Base-by-base conservation (phyloP, 2,329 filamentous ascomycete genomes). In the Aspergillus udagawae region DNA sequence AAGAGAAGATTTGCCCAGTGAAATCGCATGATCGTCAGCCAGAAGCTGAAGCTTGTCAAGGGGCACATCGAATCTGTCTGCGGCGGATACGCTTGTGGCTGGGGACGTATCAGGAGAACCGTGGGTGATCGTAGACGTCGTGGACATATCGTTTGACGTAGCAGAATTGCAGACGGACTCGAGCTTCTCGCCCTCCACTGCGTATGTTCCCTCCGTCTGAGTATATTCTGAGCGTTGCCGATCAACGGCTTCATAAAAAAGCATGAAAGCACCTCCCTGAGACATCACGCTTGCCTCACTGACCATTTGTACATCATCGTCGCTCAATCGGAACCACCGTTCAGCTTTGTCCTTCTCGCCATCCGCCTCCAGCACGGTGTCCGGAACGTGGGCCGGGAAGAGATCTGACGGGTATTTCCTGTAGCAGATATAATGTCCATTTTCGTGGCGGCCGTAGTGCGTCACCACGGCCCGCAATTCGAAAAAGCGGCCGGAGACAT, bases 401-500 rank as follows among this genome's bases (percentile, higher is more conserved):
- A 59, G 60, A 1, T 71, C 63, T 3, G 67, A 65, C 1, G 84
- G 80, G 67, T 91, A 87, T 67, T 88, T 90, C 52, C 91, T 84
- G 73, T 94, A 96, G 71, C 91, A 96, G 42, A 97, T 86, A 66
- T 99, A 97, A 75, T 99, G 94, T 0, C 94, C 94, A 66, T 96
- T 96, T 60, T 97, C 92, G 71, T 97, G 94, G 32, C 89, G 83
- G 3, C 94, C 94, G 60, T 89, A 90, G 70, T 97, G 94, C 1
- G 91, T 94, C 9, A 97, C 84, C 0, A 93, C 89, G 29, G 92
- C 91, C 53, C 89, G 85, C 17, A 97, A 79, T 68, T 90, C 85
- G 70, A 96, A 97, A 1, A 87, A 66, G 53, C 61, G 69, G 54
- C 64, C 73, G 44, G 64, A 59, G 29, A 58, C 81, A 2, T 85